Percentiles rank a stretch among this genome's conserved stretches.
Conservation (phyloP, 1,139 yeast genomes). For the Fermentozyma sake region DNA sequence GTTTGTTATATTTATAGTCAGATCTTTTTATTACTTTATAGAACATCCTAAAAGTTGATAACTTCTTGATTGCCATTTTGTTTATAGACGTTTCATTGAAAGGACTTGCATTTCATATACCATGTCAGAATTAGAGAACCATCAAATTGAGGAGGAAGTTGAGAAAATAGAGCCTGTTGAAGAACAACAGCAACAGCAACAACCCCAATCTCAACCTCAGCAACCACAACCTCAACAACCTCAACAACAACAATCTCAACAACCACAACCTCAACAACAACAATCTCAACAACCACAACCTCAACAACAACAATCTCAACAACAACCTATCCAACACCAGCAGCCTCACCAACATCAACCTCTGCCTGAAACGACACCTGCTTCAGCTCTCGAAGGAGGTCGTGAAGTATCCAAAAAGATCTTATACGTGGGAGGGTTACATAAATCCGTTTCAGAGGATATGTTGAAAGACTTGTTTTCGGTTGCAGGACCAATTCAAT, state of each 20-base stretch:
- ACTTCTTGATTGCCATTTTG: too few species aligned
- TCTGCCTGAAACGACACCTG: slow-evolving; percentile 30
- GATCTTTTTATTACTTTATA: too few species aligned
- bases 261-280: slow-evolving; percentile 1
- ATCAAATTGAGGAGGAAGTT: too few species aligned
- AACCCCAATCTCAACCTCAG: too few species aligned
- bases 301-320: slow-evolving; percentile 2
- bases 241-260: background rate
- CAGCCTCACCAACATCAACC: slow-evolving; percentile 5
- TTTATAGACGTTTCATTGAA: too few species aligned
- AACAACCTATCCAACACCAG: slow-evolving; percentile 4
- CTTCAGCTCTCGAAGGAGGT: slow-evolving; percentile 75
- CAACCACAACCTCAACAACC: slow-evolving; percentile 1
- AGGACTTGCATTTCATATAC: too few species aligned
- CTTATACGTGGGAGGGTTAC: slow-evolving; percentile 73
- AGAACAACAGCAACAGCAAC: too few species aligned
- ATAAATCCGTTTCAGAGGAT: slow-evolving; percentile 61
- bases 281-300: background rate
- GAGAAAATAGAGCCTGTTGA: too few species aligned
- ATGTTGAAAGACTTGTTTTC: slow-evolving; percentile 57
- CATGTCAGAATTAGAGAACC: too few species aligned
- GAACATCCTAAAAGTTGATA: too few species aligned
- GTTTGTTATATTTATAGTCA: too few species aligned
- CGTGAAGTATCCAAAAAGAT: slow-evolving; percentile 71
- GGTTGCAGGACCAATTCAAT: slow-evolving; percentile 54